Percentiles rank a stretch among this genome's conserved stretches.
phyloP scores from a whole-genome alignment of 768 basidiomycete genomes.

The Phaffia australis region DNA sequence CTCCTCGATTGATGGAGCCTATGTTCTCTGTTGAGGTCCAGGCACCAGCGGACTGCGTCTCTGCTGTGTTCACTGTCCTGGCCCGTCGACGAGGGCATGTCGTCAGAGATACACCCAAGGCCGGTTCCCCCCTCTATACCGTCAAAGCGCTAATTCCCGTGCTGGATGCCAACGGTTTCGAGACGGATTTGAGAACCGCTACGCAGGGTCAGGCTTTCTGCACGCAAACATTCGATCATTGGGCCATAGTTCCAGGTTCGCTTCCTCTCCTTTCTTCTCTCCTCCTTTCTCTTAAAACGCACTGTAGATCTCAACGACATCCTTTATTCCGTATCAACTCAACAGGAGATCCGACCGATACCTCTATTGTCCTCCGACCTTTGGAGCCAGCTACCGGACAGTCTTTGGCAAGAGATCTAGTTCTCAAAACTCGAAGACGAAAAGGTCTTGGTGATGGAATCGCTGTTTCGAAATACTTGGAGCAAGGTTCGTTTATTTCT shows the following conservation, averaged over 20 bases:
- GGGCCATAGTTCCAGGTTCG: constrained; percentile 93
- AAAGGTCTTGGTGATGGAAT: constrained; percentile 97
- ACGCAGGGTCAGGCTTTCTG: constrained; percentile 99
- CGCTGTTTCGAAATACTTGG: constrained; percentile 90
- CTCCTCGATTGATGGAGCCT: constrained; percentile 90
- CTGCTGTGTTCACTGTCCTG: constrained; percentile 94
- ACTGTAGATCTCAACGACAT: no score
- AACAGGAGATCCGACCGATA: constrained; percentile 91
- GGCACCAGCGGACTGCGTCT: constrained; percentile 95
- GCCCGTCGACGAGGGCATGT: constrained; percentile 99
- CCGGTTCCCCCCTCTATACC: constrained; percentile 93
- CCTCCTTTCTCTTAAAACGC: no score
- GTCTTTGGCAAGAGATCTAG: constrained; percentile 47
- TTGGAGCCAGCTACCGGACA: constrained; percentile 96
- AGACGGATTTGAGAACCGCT: constrained; percentile 92
- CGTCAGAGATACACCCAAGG: constrained; percentile 94
- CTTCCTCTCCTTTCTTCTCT: constrained; percentile 17
- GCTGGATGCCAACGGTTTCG: constrained; percentile 96
- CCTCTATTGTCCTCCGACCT: constrained; percentile 87
- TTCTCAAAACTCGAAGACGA: constrained; percentile 87
- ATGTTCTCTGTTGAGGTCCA: constrained; percentile 99
- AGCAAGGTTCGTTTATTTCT: constrained; percentile 48
- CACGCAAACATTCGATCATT: constrained; percentile 93
- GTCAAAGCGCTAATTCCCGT: constrained; percentile 97
- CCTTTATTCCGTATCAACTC: background rate